phyloP scores from a whole-genome alignment of 495 filamentous ascomycete species.

The Sabuloglossum arenarium region DNA sequence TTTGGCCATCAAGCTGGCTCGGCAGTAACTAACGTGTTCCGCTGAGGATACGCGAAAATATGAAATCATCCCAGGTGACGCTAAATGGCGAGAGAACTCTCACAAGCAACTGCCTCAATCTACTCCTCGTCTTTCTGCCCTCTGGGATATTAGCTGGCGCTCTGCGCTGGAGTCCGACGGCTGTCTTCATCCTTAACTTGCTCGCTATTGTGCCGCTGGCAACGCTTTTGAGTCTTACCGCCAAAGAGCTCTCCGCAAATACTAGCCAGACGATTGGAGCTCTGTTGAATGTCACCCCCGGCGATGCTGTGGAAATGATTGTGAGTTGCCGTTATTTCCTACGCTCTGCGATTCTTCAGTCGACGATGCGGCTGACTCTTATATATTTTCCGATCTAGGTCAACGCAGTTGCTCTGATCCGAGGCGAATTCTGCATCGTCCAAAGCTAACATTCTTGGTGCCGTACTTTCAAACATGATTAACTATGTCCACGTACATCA shows the following conservation, averaged over 20 bases:
- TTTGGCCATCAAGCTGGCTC: no score
- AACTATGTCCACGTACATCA: background rate
- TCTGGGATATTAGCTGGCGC: slow-evolving; percentile 64
- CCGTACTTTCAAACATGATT: slow-evolving; percentile 87
- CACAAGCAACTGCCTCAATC: slow-evolving; percentile 69
- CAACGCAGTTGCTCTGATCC: slow-evolving; percentile 72
- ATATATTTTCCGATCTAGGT: no score
- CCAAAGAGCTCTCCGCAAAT: slow-evolving; percentile 68
- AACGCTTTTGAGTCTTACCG: slow-evolving; percentile 82
- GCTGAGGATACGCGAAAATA: no score
- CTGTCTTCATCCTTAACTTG: slow-evolving; percentile 80
- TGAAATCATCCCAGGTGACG: no score
- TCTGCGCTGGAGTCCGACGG: slow-evolving; percentile 49
- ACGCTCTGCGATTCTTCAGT: no score
- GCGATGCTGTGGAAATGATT: slow-evolving; percentile 96
- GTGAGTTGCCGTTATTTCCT: slow-evolving; percentile 25
- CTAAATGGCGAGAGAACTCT: no score
- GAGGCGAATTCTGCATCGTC: slow-evolving; percentile 80
- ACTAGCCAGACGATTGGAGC: slow-evolving; percentile 88
- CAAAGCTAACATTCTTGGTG: slow-evolving; percentile 96
- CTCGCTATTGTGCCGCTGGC: slow-evolving; percentile 89
- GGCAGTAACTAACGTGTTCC: no score
- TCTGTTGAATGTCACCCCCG: slow-evolving; percentile 86
- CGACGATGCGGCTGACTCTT: no score
- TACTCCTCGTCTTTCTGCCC: slow-evolving; percentile 77